These are phyloP conservation scores for Elsinoe necatrix DNA, from an alignment of 2,329 filamentous ascomycete genomes.

Conservation along the genomic window DNA sequence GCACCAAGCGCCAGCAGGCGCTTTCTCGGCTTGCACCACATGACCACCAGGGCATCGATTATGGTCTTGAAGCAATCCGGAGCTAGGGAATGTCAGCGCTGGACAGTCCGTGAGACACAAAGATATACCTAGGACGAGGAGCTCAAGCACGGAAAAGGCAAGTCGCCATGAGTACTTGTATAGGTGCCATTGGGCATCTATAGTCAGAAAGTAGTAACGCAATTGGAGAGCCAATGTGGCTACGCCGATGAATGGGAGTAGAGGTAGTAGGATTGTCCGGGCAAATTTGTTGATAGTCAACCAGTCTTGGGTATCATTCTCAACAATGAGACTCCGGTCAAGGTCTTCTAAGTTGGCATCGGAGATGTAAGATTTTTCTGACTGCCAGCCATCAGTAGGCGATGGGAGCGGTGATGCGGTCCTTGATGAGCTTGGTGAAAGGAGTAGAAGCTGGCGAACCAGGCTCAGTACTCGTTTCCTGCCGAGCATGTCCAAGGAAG, in stretches of 20 bases:
- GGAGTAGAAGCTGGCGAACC: neutral
- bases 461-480: neutral
- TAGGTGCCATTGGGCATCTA: neutral
- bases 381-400: neutral
- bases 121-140: neutral
- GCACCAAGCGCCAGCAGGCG: neutral
- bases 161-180: neutral
- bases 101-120: neutral
- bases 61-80: neutral
- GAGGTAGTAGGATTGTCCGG: neutral
- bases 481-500: neutral
- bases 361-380: neutral
- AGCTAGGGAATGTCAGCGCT: neutral
- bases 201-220: neutral
- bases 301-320: constrained; percentile 5
- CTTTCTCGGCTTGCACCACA: constrained; percentile 2
- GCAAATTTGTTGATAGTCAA: neutral
- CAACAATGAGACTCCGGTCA: neutral
- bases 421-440: neutral
- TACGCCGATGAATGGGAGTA: neutral
- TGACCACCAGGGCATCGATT: neutral
- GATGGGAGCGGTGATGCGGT: neutral
- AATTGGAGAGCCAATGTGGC: neutral
- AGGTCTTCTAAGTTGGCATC: neutral
- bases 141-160: neutral